phyloP scores from a whole-genome alignment of 495 filamentous ascomycete genomes.

The Trichoderma erinaceum region DNA sequence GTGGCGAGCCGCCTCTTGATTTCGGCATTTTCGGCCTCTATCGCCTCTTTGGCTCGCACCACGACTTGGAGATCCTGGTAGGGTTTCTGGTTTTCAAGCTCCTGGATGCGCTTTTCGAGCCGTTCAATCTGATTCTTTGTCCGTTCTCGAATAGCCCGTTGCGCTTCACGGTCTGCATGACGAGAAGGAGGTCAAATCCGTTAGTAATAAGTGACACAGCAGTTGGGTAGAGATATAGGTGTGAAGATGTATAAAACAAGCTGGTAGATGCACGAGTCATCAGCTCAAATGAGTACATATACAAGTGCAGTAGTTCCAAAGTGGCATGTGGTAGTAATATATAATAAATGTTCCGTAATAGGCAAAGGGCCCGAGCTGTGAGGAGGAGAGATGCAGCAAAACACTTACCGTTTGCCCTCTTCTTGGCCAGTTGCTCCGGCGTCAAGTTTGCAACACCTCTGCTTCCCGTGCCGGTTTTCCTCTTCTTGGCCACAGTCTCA shows the following conservation, averaged over 20 bases:
- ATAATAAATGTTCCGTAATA: not conserved
- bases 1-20: constrained; percentile 55
- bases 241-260: not conserved
- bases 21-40: constrained; percentile 64
- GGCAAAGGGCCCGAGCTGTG: not conserved
- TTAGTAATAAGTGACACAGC: constrained; percentile 13
- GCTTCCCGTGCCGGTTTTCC: constrained; percentile 34
- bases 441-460: constrained; percentile 65
- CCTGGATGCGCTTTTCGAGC: constrained; percentile 41
- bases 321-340: no score
- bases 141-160: constrained; percentile 72
- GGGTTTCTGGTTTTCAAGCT: constrained; percentile 60
- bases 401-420: constrained; percentile 62
- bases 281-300: no score
- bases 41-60: constrained; percentile 60
- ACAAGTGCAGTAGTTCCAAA: no score
- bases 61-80: constrained; percentile 71
- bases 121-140: constrained; percentile 68
- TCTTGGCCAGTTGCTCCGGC: constrained; percentile 64
- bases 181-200: not conserved
- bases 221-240: not conserved
- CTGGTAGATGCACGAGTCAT: no score
- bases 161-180: constrained; percentile 62
- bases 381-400: not conserved
- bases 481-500: constrained; percentile 28